Evolutionary conservation across 2,329 filamentous ascomycete genomes (phyloP).

Genomic region (Cryphonectria carpinicola): DNA sequence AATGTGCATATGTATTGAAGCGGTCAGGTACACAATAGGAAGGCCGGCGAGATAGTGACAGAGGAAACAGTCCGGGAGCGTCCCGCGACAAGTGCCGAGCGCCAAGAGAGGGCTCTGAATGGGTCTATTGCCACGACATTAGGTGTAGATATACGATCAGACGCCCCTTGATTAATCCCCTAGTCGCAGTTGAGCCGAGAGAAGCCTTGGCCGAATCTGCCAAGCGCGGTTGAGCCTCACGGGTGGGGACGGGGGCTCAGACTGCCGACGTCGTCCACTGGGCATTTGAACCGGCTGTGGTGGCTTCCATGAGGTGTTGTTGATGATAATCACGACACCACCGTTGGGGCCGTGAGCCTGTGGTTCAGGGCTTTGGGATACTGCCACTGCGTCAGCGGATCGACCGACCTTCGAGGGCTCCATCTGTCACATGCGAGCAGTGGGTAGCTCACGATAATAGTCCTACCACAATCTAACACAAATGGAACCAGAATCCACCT

Average conservation of each 20-base stretch:
- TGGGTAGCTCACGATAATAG: not conserved
- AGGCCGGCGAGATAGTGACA: not conserved
- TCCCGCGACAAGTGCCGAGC: constrained; percentile 4
- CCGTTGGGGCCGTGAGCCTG: not conserved
- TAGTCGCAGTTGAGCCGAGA: not conserved
- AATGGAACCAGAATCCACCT: not conserved
- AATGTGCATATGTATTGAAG: constrained; percentile 8
- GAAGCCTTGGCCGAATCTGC: constrained; percentile 6
- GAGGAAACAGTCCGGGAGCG: not conserved
- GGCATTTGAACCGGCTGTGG: not conserved
- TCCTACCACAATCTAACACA: not conserved
- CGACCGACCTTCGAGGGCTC: not conserved
- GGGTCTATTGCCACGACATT: not conserved
- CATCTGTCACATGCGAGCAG: not conserved
- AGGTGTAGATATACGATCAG: not conserved
- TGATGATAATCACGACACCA: not conserved
- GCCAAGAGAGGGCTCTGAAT: not conserved
- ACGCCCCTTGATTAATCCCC: not conserved
- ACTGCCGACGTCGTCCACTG: not conserved
- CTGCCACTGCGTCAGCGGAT: not conserved
- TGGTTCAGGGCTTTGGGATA: not conserved
- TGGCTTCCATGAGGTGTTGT: not conserved
- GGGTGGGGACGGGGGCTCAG: not conserved
- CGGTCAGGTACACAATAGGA: constrained; percentile 11
- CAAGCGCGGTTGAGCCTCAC: constrained; percentile 19